phyloP scores from a whole-genome alignment of 2,329 filamentous ascomycete species.

The Sporothrix phasma region DNA sequence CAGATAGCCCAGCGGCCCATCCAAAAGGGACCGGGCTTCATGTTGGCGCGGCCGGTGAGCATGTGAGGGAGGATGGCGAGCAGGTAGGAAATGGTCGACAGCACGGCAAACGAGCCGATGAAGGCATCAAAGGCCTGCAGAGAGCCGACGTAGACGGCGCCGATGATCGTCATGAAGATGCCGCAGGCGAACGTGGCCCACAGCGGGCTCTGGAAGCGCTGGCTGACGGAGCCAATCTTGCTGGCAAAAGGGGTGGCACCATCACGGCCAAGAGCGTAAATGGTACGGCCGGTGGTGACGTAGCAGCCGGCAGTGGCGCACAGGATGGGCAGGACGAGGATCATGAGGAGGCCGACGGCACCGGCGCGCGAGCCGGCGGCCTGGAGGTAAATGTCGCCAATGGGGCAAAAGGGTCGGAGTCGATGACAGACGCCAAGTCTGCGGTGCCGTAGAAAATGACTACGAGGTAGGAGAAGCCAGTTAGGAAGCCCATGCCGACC shows the following conservation, averaged over 20 bases:
- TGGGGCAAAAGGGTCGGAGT: conserved; percentile 43
- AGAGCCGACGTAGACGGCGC: conserved; percentile 55
- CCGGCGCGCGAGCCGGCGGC: conserved; percentile 42
- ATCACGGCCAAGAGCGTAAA: conserved; percentile 13
- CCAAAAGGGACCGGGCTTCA: conserved; percentile 46
- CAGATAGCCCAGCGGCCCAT: conserved; percentile 34
- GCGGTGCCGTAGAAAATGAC: conserved; percentile 50
- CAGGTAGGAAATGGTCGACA: conserved; percentile 44
- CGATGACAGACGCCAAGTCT: conserved; percentile 38
- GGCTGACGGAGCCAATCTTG: conserved; percentile 25
- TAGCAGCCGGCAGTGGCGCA: conserved; percentile 25
- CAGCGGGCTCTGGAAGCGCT: conserved; percentile 28
- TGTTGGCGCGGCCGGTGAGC: conserved; percentile 32
- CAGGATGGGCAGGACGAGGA: conserved; percentile 31
- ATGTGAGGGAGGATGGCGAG: conserved; percentile 52
- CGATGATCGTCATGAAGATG: conserved; percentile 41
- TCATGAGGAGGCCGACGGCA: conserved; percentile 38
- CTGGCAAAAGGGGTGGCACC: conserved; percentile 17
- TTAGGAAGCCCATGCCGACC: conserved; percentile 40
- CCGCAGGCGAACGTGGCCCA: conserved; percentile 41
- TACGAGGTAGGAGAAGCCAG: conserved; percentile 43
- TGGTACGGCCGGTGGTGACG: conserved; percentile 27
- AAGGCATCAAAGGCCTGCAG: conserved; percentile 58
- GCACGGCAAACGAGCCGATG: conserved; percentile 39
- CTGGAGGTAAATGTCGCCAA: conserved; percentile 56